These are phyloP conservation scores for Trichoderma endophyticum DNA, from an alignment of 2,329 filamentous ascomycete species.

Conservation along the genomic window DNA sequence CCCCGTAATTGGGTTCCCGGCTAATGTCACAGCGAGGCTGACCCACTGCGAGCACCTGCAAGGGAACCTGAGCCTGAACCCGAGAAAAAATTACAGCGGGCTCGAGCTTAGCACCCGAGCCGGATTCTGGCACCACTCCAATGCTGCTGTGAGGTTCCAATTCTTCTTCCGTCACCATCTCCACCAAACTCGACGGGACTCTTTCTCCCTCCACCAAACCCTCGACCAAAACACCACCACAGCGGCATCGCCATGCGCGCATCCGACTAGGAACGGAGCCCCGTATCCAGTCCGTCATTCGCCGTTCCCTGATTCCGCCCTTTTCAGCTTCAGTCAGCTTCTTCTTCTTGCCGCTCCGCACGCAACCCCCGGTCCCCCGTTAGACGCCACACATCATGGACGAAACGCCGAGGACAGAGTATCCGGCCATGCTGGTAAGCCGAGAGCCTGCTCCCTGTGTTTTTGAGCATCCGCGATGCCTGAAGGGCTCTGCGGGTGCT, in stretches of 20 bases:
- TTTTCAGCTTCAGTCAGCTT: not conserved
- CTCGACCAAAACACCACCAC: not conserved
- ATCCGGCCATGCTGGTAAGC: constrained; percentile 90
- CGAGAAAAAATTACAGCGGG: not conserved
- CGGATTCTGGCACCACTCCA: not conserved
- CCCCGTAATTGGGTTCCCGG: not conserved
- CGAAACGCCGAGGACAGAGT: constrained; percentile 79
- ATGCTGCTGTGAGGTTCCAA: not conserved
- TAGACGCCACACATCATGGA: constrained; percentile 10
- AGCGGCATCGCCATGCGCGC: constrained; percentile 23
- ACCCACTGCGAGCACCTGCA: not conserved
- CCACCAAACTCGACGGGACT: not conserved
- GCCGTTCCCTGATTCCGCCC: not conserved
- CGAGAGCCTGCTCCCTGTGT: not conserved
- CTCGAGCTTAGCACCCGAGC: not conserved
- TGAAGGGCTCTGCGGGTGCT: not conserved
- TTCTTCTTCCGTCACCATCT: not conserved
- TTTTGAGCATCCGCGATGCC: not conserved
- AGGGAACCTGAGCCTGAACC: not conserved
- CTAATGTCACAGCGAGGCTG: constrained; percentile 5
- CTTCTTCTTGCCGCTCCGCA: not conserved
- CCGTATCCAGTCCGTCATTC: constrained; percentile 20
- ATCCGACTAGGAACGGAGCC: constrained; percentile 18
- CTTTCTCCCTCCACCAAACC: not conserved
- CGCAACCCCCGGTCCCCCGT: not conserved